Base-by-base conservation (phyloP, 768 basidiomycete genomes). In the Kwoniella sp. region DNA sequence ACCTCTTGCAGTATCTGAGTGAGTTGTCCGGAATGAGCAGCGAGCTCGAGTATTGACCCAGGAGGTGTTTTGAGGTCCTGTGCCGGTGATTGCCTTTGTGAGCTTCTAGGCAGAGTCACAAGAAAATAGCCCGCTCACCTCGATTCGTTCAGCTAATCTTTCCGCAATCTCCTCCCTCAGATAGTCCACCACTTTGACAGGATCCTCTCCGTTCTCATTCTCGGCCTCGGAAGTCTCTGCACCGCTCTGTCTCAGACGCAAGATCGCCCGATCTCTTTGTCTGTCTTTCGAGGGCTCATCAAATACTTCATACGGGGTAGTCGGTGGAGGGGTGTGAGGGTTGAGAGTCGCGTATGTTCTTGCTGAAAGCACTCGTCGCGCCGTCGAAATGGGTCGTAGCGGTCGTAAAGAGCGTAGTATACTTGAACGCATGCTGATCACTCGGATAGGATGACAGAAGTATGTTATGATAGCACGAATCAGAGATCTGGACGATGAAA, bases 1-100 rank as follows among this genome's bases (percentile, higher is more conserved):
- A 71, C 61, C 55, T 77, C 75, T 62, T 77, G 75, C 51, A 97
- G 76, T 31, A 95, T 83, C 76, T 89, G 92, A 5, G 93, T 86
- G 72, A 99, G 89, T 82, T 94, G 93, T 0, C 96, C 96, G 2
- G 96, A 84, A 12, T 95, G 93, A 29, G 92, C 88, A 0, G 92
- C 92, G 28, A 97, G 82, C 82, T 99, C 96, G 20, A 98, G 82
- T 23, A 99, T 83, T 1, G 87, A 84, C 54, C 84, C 82, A 73
- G 94, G 96, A 34, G 86, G 88, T 50, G 89, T 86, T 81, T 91
- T 93, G 70, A 99, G 90, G 79, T 99, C 95, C 95, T 98, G 74
- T 15, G 4, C 13, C 25, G 17, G 7, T 7, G 26, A 23, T 12
- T 12, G 22, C 41, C 52, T 30, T 26, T 3, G n/a, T 51, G 52